Evolutionary conservation across 139 green algal genomes (phyloP).

Genomic region (Ettlia oleoabundans): DNA sequence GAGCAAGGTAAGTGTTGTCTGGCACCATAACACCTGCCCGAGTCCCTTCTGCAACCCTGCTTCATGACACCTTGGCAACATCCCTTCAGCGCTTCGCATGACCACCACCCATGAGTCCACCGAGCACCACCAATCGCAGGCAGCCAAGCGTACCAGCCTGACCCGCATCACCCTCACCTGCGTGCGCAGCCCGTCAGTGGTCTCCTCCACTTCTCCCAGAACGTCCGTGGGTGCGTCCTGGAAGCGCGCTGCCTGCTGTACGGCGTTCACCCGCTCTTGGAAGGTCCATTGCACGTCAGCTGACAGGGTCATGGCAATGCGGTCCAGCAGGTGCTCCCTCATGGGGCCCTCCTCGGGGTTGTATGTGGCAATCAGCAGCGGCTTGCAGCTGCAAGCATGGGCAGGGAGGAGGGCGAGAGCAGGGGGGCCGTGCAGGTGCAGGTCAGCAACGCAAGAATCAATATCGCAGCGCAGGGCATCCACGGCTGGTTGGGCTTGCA

Average conservation of each 20-base stretch:
- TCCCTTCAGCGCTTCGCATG: too few relatives aligned
- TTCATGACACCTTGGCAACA: too few relatives aligned
- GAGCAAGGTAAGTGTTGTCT: too few relatives aligned
- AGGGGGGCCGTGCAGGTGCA: too few relatives aligned
- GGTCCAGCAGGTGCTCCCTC: slow-evolving; percentile 97
- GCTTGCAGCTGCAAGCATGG: slow-evolving; percentile 75
- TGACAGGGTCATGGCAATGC: slow-evolving; percentile 93
- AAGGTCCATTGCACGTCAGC: slow-evolving; percentile 83
- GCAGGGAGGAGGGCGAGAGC: neutral
- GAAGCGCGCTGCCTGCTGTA: slow-evolving; percentile 74
- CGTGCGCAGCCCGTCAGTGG: slow-evolving; percentile 83
- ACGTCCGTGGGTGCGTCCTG: slow-evolving; percentile 58
- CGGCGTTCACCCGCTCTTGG: slow-evolving; percentile 85
- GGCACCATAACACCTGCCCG: too few relatives aligned
- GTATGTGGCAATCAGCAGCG: slow-evolving; percentile 98
- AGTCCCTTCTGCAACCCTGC: too few relatives aligned
- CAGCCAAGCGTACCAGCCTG: neutral
- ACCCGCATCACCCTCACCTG: slow-evolving; percentile 36
- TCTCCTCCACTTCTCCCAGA: slow-evolving; percentile 78
- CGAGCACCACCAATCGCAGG: neutral
- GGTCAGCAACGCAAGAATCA: too few relatives aligned
- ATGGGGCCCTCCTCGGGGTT: slow-evolving; percentile 97
- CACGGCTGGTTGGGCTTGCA: too few relatives aligned
- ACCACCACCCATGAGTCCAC: too few relatives aligned
- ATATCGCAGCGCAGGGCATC: too few relatives aligned